A percentile compares a stretch with the other conserved stretches of the same genome.
Conservation (phyloP, 257 asterid species). For the Solanum sejunctum region DNA sequence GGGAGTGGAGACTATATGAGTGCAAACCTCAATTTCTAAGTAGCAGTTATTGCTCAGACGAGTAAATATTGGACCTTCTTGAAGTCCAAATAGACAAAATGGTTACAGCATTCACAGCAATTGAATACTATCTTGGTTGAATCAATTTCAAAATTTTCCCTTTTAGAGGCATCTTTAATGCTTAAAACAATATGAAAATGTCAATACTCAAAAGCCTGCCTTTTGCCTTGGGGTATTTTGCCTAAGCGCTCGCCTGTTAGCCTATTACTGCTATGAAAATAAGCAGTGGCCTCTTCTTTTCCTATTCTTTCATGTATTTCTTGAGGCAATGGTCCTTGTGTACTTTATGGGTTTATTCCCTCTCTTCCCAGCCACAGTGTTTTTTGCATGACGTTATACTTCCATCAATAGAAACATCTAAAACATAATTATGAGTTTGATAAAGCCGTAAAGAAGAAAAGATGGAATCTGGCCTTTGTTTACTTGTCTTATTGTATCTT, state of each 20-base stretch:
- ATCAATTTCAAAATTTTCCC: neutral
- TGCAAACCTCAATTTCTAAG: neutral
- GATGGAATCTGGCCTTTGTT: neutral
- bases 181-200: neutral
- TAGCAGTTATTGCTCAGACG: neutral
- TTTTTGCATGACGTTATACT: neutral
- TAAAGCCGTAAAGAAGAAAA: neutral
- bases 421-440: neutral
- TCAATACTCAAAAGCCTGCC: neutral
- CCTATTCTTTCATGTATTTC: neutral
- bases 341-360: neutral
- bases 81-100: neutral
- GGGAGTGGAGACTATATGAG: neutral
- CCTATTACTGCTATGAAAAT: neutral
- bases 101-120: neutral
- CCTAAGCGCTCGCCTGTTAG: neutral
- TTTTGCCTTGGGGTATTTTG: neutral
- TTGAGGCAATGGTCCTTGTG: neutral
- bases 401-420: neutral
- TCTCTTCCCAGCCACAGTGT: neutral
- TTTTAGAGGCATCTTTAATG: neutral
- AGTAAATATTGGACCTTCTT: neutral
- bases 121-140: neutral
- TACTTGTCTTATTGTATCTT: neutral
- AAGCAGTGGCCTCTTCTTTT: neutral